phyloP scores from a whole-genome alignment of 305 asterid genomes.

The Fraxinus latifolia region DNA sequence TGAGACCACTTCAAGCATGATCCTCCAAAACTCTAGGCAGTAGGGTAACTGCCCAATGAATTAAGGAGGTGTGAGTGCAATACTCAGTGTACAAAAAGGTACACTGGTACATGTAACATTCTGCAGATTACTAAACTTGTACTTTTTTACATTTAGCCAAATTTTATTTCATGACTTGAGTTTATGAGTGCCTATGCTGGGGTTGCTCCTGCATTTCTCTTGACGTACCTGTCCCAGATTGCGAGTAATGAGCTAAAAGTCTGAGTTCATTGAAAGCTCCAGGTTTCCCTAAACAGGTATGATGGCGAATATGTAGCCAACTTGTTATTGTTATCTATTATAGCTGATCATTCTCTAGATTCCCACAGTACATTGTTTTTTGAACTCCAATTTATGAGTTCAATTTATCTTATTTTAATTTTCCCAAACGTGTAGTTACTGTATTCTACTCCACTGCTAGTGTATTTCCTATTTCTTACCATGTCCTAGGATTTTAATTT shows the following conservation, averaged over 20 bases:
- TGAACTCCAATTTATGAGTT: not conserved
- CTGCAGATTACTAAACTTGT: not conserved
- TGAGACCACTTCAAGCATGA: not conserved
- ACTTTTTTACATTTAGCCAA: not conserved
- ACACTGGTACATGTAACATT: not conserved
- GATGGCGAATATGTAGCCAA: constrained; percentile 23
- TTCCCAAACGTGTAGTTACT: not conserved
- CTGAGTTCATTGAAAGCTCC: not conserved
- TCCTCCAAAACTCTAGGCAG: not conserved
- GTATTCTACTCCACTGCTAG: not conserved
- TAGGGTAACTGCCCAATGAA: not conserved
- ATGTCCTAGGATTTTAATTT: not conserved
- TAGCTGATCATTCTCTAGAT: constrained; percentile 15
- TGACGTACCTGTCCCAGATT: not conserved
- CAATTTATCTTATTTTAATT: not conserved
- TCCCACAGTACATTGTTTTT: not conserved
- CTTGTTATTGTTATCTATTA: constrained; percentile 12
- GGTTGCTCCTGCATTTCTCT: not conserved
- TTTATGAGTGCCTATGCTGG: not conserved
- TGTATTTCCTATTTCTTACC: not conserved
- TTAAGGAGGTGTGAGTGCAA: not conserved
- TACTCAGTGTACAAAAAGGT: not conserved
- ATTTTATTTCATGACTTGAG: not conserved
- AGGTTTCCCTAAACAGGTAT: constrained; percentile 2
- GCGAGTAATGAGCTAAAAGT: not conserved